phyloP scores from a whole-genome alignment of 495 filamentous ascomycete genomes.

The Neurospora terricola region DNA sequence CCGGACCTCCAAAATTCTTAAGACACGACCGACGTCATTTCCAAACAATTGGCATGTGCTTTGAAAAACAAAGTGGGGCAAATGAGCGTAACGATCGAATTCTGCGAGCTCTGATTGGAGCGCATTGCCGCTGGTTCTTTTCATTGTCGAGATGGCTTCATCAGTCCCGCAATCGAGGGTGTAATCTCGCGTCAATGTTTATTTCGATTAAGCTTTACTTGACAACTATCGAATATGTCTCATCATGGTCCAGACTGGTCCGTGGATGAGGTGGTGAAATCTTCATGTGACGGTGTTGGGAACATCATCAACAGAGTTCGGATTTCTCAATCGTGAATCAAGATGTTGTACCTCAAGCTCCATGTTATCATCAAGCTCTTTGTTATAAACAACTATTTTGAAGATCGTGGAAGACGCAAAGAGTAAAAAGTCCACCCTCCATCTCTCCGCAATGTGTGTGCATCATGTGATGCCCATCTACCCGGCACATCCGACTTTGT shows the following conservation, averaged over 20 bases:
- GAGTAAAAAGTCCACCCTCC: neutral
- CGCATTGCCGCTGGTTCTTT: neutral
- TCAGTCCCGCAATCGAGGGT: fast-evolving
- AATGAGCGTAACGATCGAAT: neutral
- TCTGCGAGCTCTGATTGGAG: neutral
- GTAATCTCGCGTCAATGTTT: neutral
- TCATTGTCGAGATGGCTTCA: neutral
- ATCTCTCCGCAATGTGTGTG: neutral
- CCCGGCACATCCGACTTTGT: neutral
- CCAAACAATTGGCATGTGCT: neutral
- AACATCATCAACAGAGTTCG: neutral
- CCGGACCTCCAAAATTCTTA: neutral
- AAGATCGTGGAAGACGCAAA: too few species aligned
- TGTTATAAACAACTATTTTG: too few species aligned
- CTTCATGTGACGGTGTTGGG: neutral
- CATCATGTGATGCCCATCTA: neutral
- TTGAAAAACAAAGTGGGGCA: neutral
- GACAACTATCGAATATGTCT: neutral
- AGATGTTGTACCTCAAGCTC: neutral
- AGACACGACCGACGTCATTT: neutral
- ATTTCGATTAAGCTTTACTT: neutral
- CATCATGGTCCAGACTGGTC: neutral
- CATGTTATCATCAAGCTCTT: neutral
- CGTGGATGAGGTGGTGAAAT: neutral
- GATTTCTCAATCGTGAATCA: neutral